Evolutionary conservation across 345 rosid genomes (phyloP), one percentile per base, ranked within the genome.

Genomic region (Syzygium aromaticum): DNA sequence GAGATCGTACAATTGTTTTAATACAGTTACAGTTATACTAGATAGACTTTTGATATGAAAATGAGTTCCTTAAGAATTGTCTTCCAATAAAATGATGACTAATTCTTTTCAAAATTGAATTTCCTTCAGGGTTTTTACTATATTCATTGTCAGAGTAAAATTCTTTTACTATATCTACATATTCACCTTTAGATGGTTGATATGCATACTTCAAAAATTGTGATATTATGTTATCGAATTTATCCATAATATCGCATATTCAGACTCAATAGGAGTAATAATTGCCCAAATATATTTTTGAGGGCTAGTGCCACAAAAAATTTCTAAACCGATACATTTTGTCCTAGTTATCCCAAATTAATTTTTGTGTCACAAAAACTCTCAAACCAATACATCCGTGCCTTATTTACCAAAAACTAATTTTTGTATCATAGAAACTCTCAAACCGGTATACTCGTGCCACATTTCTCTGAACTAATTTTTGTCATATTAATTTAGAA

Each of bases 401-500:
- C 1, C 30, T 11, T 3, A 27, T 59, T 51, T 59, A 59, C 6
- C 5, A 7, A 25, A 57, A 57, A 57, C 23, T 57, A 25, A 57
- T 4, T 25, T 57, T 57, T 57, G 1, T 2, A 5, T 57, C 1
- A 10, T 57, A 57, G 6, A 40, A 40, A 57, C 11, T 11, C 1
- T 2, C 0, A 57, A 57, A 57, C 6, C 11, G 5, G 12, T 57
- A 23, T 1, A 57, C 1, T 14, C 1, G 0, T 25, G 30, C 10
- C 3, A 27, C 27, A 59, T 59, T 6, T 59, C 25, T 56, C 16
- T 59, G 1, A 40, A 40, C 43, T 40, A 40, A 40, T 40, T 40
- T 40, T 40, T 40, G 43, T 40, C 6, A 40, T 40, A 40, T 1
- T 5, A 40, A 40, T 40, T 40, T 40, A 40, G 43, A 40, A 40